These are phyloP conservation scores for Trichoderma afroharzianum DNA, from an alignment of 2,329 filamentous ascomycete species.

Conservation along the genomic window DNA sequence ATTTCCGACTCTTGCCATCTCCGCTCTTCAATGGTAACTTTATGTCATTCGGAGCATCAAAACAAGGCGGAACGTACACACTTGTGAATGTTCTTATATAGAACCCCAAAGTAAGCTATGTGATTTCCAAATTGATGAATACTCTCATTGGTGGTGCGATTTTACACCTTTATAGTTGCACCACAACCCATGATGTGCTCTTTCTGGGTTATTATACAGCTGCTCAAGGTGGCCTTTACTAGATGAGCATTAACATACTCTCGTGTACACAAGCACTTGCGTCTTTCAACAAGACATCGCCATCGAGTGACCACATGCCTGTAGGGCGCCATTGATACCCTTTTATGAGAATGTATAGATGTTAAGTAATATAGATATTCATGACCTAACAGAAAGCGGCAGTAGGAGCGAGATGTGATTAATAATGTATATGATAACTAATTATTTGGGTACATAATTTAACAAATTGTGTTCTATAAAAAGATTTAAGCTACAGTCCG, in stretches of 20 bases:
- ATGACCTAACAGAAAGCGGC: not conserved
- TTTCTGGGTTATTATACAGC: not conserved
- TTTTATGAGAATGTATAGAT: not conserved
- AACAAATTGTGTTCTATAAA: not conserved
- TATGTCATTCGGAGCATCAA: not conserved
- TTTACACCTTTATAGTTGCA: not conserved
- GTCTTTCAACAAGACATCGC: too few relatives aligned
- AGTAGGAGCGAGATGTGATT: not conserved
- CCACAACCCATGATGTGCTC: not conserved
- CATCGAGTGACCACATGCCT: not conserved
- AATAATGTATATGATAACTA: not conserved
- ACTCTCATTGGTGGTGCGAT: not conserved
- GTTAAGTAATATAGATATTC: not conserved
- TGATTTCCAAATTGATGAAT: not conserved
- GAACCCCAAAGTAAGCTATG: not conserved
- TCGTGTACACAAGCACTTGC: too few relatives aligned
- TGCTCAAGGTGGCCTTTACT: not conserved
- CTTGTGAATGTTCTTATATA: not conserved
- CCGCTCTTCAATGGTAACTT: not conserved
- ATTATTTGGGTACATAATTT: not conserved
- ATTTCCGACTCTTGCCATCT: not conserved
- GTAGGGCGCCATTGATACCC: not conserved
- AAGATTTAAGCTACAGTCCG: not conserved
- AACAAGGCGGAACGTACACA: not conserved
- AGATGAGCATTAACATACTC: not conserved